These are phyloP conservation scores for Onygena corvina DNA, from an alignment of 2,329 filamentous ascomycete genomes.

Conservation along the genomic window DNA sequence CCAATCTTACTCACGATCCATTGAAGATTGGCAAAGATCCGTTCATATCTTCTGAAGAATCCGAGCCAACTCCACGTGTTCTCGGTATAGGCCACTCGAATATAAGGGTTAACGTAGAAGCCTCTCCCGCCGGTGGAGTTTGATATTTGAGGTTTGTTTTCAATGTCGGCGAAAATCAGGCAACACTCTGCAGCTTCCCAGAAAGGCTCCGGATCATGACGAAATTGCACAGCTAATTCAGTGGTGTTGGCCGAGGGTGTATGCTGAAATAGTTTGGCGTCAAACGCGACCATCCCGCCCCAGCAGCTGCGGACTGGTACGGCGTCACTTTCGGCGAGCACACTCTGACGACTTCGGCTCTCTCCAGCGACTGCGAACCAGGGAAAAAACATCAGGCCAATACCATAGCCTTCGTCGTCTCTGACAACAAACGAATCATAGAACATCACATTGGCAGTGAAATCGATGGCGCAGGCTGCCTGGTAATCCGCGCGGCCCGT, in stretches of 20 bases:
- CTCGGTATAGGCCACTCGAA: conserved; percentile 10
- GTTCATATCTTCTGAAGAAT: conserved; percentile 12
- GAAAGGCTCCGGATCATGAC: conserved; percentile 8
- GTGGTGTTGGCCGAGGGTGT: background rate
- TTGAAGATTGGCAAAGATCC: conserved; percentile 12
- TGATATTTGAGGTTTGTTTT: conserved; percentile 2
- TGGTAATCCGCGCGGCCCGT: conserved; percentile 10
- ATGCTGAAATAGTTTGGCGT: conserved; percentile 7
- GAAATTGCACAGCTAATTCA: conserved; percentile 7
- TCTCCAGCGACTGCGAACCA: conserved; percentile 10
- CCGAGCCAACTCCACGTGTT: conserved; percentile 9
- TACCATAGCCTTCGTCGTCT: conserved; percentile 12
- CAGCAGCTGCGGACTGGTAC: conserved; percentile 13
- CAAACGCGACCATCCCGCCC: conserved; percentile 12
- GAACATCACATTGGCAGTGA: conserved; percentile 11
- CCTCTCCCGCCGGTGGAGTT: background rate
- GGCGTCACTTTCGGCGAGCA: conserved; percentile 10
- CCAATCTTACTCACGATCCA: conserved; percentile 13
- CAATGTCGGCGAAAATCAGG: conserved; percentile 11
- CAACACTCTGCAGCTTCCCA: conserved; percentile 14
- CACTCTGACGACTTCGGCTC: conserved; percentile 8
- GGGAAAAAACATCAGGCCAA: conserved; percentile 12
- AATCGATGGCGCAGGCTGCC: conserved; percentile 13
- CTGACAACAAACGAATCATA: conserved; percentile 14
- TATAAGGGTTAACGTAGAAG: conserved; percentile 12